Base-by-base conservation (phyloP, 306 rosid species). In the Hippophae gyantsensis region DNA sequence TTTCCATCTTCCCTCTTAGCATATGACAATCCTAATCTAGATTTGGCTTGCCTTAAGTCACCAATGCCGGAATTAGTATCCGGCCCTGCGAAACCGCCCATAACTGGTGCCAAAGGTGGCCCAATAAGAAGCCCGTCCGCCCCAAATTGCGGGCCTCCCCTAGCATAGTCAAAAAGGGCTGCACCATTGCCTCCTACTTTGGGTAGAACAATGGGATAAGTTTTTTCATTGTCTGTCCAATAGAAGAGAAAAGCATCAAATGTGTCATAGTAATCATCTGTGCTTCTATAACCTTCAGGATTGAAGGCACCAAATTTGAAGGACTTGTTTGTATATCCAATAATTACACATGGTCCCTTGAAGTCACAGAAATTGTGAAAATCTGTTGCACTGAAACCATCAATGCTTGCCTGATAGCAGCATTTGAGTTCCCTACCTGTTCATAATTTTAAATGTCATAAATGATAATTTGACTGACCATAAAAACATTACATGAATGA, bases 211-310 rank as follows among this genome's bases (percentile, higher is more conserved):
- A 78, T 42, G 58, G 86, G 81, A 1, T 74, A 74, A 41, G 57
- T 11, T 47, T 43, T 57, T 32, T 65, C 72, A 58, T 70, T 42
- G 57, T 61, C 71, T 25, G 51, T 67, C 84, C 93, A 81, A 56
- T 75, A 82, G 74, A 88, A 92, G 14, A 88, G 75, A 70, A 92
- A 87, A 9, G 98, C 72, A 61, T 92, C 98, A 73, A 92, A 87
- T 62, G 86, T 78, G 42, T 92, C 96, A 9, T 80, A 88, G 79
- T 88, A 80, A 59, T 88, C 95, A 56, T 92, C 95, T 60, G 99
- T 92, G 88, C 96, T 88, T 77, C 94, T 85, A 25, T 85, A 88
- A 42, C 96, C 99, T 75, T 88, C 96, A 10, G 99, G 95, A 52
- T 73, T 92, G 62, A 92, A 88, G 54, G 95, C 99, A 43, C 95